Conservation (phyloP, 495 filamentous ascomycete species). For the Penicillium psychrofluorescens region DNA sequence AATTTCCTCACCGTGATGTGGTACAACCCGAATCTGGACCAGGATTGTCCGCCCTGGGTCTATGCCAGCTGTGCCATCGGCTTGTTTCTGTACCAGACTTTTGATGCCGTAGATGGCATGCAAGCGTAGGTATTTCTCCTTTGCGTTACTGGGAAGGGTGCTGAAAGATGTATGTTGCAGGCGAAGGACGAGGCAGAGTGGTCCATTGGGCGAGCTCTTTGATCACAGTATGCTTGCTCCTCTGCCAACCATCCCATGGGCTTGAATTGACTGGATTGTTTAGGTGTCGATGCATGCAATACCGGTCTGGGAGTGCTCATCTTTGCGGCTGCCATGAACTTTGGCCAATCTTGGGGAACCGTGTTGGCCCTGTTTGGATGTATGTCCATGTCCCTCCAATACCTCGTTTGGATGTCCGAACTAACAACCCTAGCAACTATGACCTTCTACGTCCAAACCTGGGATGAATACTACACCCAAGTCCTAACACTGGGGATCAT, state of each 20-base stretch:
- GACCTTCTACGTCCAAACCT: conserved; percentile 97
- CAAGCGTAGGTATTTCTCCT: conserved; percentile 61
- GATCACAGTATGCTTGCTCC: conserved; percentile 65
- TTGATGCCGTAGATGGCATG: conserved; percentile 92
- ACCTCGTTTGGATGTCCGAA: background rate
- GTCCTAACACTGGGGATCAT: conserved; percentile 87
- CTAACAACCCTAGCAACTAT: conserved; percentile 51
- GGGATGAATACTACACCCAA: conserved; percentile 98
- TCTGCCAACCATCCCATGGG: background rate
- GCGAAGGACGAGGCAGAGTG: conserved; percentile 83
- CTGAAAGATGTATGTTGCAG: conserved; percentile 32
- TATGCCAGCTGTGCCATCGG: conserved; percentile 87
- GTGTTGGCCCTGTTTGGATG: conserved; percentile 77
- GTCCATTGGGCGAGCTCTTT: conserved; percentile 91
- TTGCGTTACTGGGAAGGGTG: conserved; percentile 1
- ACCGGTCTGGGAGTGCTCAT: conserved; percentile 89
- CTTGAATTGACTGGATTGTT: background rate
- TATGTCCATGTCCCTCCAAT: conserved; percentile 25
- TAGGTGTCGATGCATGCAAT: conserved; percentile 88
- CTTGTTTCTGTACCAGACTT: conserved; percentile 94
- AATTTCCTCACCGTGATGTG: conserved; percentile 92
- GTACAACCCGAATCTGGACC: conserved; percentile 92
- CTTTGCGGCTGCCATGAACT: conserved; percentile 83
- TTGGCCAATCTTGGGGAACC: conserved; percentile 89
- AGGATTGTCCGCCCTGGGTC: conserved; percentile 90